These are phyloP conservation scores for Xylaria nigripes DNA, from an alignment of 495 filamentous ascomycete species.

Conservation along the genomic window DNA sequence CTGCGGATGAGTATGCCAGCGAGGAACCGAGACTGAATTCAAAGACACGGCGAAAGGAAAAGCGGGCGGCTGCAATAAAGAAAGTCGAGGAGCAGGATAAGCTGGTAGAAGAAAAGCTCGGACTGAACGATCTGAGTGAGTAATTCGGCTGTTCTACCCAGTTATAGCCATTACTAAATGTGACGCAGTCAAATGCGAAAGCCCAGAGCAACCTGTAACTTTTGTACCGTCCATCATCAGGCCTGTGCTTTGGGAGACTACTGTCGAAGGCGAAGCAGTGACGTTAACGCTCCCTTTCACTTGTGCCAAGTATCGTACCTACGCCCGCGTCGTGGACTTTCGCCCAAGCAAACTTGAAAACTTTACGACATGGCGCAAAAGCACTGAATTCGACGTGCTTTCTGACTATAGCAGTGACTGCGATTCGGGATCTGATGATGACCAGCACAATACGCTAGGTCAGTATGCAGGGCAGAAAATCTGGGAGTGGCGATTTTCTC, in stretches of 20 bases:
- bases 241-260: conserved; percentile 29
- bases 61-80: conserved; percentile 10
- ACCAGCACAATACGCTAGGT: conserved; percentile 14
- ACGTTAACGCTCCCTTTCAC: conserved; percentile 54
- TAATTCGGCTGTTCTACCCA: neutral
- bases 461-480: conserved; percentile 19
- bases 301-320: conserved; percentile 59
- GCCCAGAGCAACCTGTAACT: conserved; percentile 32
- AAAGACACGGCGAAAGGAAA: conserved; percentile 12
- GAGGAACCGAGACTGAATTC: conserved; percentile 12
- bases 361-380: conserved; percentile 52
- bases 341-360: conserved; percentile 62
- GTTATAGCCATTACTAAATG: conserved; percentile 1
- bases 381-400: conserved; percentile 39
- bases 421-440: conserved; percentile 26
- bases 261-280: conserved; percentile 28
- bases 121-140: conserved; percentile 22
- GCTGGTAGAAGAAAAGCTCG: conserved; percentile 17
- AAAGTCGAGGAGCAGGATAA: conserved; percentile 30
- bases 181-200: conserved; percentile 37
- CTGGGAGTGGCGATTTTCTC: conserved; percentile 76
- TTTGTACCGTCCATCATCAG: conserved; percentile 45
- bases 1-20: conserved; percentile 13
- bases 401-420: conserved; percentile 33
- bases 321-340: conserved; percentile 75